phyloP scores from a whole-genome alignment of 2,329 filamentous ascomycete genomes.

The Penicillium capsulatum region DNA sequence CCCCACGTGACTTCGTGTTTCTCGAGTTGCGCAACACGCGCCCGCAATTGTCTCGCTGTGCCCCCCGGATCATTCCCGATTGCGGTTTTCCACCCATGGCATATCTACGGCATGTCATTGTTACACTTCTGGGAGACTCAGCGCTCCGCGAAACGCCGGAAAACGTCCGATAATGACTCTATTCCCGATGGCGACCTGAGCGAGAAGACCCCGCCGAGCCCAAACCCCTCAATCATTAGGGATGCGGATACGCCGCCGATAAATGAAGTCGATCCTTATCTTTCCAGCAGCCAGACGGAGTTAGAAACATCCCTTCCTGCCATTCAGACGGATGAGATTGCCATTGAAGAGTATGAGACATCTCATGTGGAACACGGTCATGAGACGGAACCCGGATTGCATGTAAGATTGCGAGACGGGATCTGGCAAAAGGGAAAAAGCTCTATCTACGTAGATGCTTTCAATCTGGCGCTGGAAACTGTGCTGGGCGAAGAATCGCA shows the following conservation, averaged over 20 bases:
- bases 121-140: conserved; percentile 37
- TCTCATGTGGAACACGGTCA: conserved; percentile 55
- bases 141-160: conserved; percentile 32
- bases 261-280: conserved; percentile 27
- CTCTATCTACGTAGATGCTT: conserved; percentile 95
- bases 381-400: conserved; percentile 38
- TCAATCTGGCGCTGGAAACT: conserved; percentile 85
- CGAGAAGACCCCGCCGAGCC: conserved; percentile 13
- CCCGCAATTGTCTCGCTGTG: conserved; percentile 1
- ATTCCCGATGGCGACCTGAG: conserved; percentile 3
- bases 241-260: conserved; percentile 26
- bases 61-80: background rate
- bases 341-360: conserved; percentile 74
- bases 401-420: conserved; percentile 52
- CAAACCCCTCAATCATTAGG: conserved; percentile 35
- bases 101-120: conserved; percentile 30
- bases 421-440: conserved; percentile 72
- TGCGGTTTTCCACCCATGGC: conserved; percentile 7
- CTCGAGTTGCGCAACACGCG: conserved; percentile 21
- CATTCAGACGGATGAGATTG: conserved; percentile 62
- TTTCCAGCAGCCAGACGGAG: conserved; percentile 53
- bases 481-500: conserved; percentile 85
- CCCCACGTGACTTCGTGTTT: conserved; percentile 32
- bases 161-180: conserved; percentile 16
- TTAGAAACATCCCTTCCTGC: conserved; percentile 68